Evolutionary conservation across 129 eudicot species (phyloP), one percentile per base, ranked within the genome.

Genomic region (Tanacetum coccineum): DNA sequence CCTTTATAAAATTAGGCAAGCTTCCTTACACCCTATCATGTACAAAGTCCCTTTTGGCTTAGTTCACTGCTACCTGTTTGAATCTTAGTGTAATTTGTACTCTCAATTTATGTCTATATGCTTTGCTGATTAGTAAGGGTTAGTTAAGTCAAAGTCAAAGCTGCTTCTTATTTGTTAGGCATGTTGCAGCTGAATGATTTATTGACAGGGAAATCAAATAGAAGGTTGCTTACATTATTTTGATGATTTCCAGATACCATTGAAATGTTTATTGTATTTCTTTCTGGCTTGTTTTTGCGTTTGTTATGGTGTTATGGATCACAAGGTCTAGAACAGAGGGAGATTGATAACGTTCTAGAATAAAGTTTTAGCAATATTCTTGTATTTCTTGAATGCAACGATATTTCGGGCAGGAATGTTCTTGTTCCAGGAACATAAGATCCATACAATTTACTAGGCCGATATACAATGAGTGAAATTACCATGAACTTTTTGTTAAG

Each of bases 1-100:
- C 40, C 40, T 36, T 36, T 36, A 36, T 28, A 71, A 70, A 54
- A 44, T 50, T 88, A 85, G 96, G 85, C 89, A 81, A 80, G 80
- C 74, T 54, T 76, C 77, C 61, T 47, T 28, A 52, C 13, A 28
- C 36, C 66, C 50, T 26, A 63, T 66, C 36, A 25, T 85, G 91
- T 85, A 85, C 83, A 80, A 74, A 79, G 67, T 76, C 83, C 75
- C 45, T 70, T 22, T 60, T 64, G 75, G 76, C 61, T 69, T 78
- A 69, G 67, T 52, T 81, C 52, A 78, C 51, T 56, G 62, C 70
- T 67, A 61, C 63, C 55, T 54, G 39, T 78, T 30, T 62, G 80
- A 45, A 80, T 76, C 25, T 53, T 71, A 65, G 66, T 79, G 50
- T 72, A 79, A 77, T 58, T 14, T 79, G 75, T 79, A 62, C 67